Base-by-base conservation (phyloP, 2,329 filamentous ascomycete genomes). In the Cercospora janseana region DNA sequence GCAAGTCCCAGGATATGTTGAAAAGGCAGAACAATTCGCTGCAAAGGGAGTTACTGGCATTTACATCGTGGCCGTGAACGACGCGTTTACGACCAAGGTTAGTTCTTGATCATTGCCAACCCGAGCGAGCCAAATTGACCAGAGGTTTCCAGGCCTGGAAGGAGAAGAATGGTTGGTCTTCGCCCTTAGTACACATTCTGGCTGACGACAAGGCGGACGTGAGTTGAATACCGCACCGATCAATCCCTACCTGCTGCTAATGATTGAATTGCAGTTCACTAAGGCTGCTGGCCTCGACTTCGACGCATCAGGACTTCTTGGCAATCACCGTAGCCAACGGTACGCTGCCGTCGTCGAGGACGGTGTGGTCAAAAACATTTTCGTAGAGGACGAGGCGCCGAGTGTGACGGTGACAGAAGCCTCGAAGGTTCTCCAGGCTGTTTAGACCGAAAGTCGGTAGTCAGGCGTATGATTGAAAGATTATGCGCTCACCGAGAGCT, bases 41-140 rank as follows among this genome's bases (percentile, higher is more conserved):
- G 58, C 57, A 23, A 61, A 63, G 53, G 60, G 59, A 31, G 59
- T 63, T 16, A 45, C 54, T 18, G 59, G 60, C 28, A 63, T 63
- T 40, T 63, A 61, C 52, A 58, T 63, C 41, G 58, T 63, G 15
- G 60, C 59, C 5, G 58, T 63, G 28, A 63, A 63, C 49, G 60
- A 63, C 32, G 54, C 50, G 1, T 63, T 63, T 52, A 59, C 56
- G 18, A 60, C 56, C 6, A n/a, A 38, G 34, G 34, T 38, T 18
- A 1, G 34, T n/a, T 21, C 12, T 2, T 7, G 34, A 23, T 38
- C 20, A 23, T 12, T 4, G 4, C 18, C 9, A 2, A 38, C 12
- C 24, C 3, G 4, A 5, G 2, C 8, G 15, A 21, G 34, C 12
- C 10, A 8, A n/a, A 20, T 21, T 38, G 20, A 38, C 12, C 21